Percentiles rank a stretch among this genome's conserved stretches.
These are phyloP conservation scores for Cercospora sp. DNA, from an alignment of 2,329 filamentous ascomycete genomes.

Conservation along the genomic window DNA sequence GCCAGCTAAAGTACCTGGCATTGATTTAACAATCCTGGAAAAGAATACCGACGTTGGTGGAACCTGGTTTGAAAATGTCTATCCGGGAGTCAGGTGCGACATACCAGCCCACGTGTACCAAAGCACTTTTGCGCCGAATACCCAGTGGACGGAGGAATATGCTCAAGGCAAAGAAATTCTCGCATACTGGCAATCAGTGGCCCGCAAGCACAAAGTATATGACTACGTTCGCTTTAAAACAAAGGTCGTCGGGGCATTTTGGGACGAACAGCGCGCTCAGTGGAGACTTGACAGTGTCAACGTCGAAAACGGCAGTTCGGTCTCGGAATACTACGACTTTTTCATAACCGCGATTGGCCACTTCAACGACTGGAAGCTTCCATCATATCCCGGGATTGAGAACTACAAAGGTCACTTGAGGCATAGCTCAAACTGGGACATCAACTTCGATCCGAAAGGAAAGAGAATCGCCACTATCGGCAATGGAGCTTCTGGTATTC, in stretches of 20 bases:
- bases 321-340: constrained; percentile 57
- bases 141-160: constrained; percentile 68
- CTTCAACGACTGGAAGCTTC: constrained; percentile 66
- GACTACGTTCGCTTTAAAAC: constrained; percentile 57
- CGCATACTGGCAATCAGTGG: constrained; percentile 64
- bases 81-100: constrained; percentile 55
- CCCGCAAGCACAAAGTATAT: constrained; percentile 65
- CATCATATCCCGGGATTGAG: constrained; percentile 53
- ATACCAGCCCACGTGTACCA: constrained; percentile 71
- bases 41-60: constrained; percentile 65
- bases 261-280: constrained; percentile 53
- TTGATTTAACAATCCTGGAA: constrained; percentile 66
- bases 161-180: constrained; percentile 66
- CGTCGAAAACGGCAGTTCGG: constrained; percentile 25
- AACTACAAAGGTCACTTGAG: constrained; percentile 38
- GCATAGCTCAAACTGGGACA: constrained; percentile 45
- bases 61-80: constrained; percentile 46
- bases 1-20: constrained; percentile 66
- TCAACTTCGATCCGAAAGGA: constrained; percentile 35
- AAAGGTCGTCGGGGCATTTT: constrained; percentile 57
- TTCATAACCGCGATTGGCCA: constrained; percentile 64
- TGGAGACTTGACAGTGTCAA: constrained; percentile 61
- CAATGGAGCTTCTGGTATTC: constrained; percentile 47
- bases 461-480: constrained; percentile 46
- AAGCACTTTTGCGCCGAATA: constrained; percentile 66